Evolutionary conservation across 352 stramenopile species (phyloP).

Genomic region (Phytophthora multivora): DNA sequence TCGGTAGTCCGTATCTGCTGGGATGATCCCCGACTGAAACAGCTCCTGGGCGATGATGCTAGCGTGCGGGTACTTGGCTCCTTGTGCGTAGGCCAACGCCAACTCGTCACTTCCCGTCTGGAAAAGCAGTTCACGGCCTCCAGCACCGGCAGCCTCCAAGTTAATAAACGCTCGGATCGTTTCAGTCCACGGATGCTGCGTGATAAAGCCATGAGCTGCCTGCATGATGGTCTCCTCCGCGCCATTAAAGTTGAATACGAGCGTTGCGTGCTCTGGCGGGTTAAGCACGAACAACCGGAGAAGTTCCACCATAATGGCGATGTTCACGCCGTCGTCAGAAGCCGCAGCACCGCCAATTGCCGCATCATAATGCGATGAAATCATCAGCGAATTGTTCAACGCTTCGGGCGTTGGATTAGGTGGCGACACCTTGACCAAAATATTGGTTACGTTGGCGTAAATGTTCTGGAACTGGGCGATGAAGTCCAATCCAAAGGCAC

Average conservation of each 20-base stretch:
- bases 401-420: constrained; percentile 9
- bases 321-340: constrained; percentile 81
- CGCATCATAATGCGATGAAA: constrained; percentile 83
- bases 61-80: constrained; percentile 73
- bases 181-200: constrained; percentile 73
- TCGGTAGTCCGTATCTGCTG: constrained; percentile 74
- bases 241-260: constrained; percentile 87
- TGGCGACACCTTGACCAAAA: constrained; percentile 64
- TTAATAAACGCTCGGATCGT: constrained; percentile 83
- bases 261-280: constrained; percentile 49
- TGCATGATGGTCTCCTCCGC: constrained; percentile 84
- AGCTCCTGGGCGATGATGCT: constrained; percentile 82
- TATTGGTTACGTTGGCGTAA: constrained; percentile 86
- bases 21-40: constrained; percentile 78
- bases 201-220: constrained; percentile 81
- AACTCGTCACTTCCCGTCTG: constrained; percentile 81
- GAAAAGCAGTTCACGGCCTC: constrained; percentile 76
- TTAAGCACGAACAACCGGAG: constrained; percentile 49
- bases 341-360: constrained; percentile 69
- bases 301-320: constrained; percentile 83
- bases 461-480: constrained; percentile 85
- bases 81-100: constrained; percentile 68
- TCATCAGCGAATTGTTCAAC: constrained; percentile 53
- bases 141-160: constrained; percentile 70
- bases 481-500: constrained; percentile 79